phyloP scores from a whole-genome alignment of 208 protist genomes.

The Leishmania braziliensis region DNA sequence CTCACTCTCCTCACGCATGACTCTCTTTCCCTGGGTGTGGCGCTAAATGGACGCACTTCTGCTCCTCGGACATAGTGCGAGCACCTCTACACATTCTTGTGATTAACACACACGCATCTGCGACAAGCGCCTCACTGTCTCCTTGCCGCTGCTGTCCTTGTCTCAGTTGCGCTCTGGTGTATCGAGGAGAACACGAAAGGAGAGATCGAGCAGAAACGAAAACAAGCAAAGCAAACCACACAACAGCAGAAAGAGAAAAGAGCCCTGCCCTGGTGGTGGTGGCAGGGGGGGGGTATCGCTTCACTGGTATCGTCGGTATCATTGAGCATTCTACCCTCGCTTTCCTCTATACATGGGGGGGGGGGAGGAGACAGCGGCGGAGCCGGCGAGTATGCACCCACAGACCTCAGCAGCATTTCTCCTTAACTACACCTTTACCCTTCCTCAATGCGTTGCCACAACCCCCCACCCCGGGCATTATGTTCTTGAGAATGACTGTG shows the following conservation, averaged over 20 bases:
- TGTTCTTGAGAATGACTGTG: neutral
- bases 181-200: neutral
- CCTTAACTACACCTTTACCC: neutral
- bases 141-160: neutral
- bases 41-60: neutral
- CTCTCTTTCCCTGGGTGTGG: neutral
- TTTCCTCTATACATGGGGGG: neutral
- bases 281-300: neutral
- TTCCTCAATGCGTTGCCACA: neutral
- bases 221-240: neutral
- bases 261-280: too few species aligned
- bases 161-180: neutral
- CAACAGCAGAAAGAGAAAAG: too few species aligned
- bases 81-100: neutral
- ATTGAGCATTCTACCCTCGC: neutral
- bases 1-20: neutral
- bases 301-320: neutral
- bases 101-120: neutral
- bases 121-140: neutral
- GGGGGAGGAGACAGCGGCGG: neutral
- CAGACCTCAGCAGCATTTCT: neutral
- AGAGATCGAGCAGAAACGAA: neutral
- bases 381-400: neutral
- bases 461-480: neutral
- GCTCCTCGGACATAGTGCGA: neutral